Base-by-base conservation (phyloP, 2,329 filamentous ascomycete species). In the Claviceps digitariae region DNA sequence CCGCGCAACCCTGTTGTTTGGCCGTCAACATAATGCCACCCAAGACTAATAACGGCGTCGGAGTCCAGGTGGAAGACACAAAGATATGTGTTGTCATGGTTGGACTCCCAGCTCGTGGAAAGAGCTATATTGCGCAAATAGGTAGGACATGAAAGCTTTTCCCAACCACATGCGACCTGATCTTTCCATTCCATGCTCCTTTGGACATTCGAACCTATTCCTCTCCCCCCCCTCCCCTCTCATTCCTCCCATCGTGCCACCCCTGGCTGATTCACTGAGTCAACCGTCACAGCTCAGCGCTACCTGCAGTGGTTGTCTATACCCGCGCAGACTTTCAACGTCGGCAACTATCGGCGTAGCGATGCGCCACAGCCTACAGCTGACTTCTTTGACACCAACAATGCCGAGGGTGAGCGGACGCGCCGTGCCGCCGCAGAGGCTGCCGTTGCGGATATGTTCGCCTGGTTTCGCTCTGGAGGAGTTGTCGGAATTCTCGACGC, bases 11-110 rank as follows among this genome's bases (percentile, higher is more conserved):
- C 27, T 50, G 25, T 49, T 46, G 36, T 55, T 43, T 45, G 34
- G 38, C 34, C 38, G 17, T 47, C 50, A 47, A 56, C 57, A 66
- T 58, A 50, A 77, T 77, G 74, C 67, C 72, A 59, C 69, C 69
- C 57, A 72, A 63, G 55, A 59, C 63, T 66, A 73, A 75, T 74
- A 83, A 83, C 68, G 83, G 85, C 60, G 73, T 81, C 62, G 86
- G 84, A 64, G 79, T 90, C 59, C 86, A 95, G 87, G 87, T 87
- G 63, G 91, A 97, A 75, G 90, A 96, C 70, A 91, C 88, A 56
- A 88, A 87, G 69, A 94, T 98, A 74, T 97, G 91, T 70, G 90
- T 98, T 59, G 90, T 98, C 63, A 97, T 98, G 93, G 93, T 98
- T 56, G 93, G 93, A 60, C 77, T 98, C 66, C 93, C 93, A 53